phyloP scores from a whole-genome alignment of 345 rosid genomes.

The Odontarrhena argentea region DNA sequence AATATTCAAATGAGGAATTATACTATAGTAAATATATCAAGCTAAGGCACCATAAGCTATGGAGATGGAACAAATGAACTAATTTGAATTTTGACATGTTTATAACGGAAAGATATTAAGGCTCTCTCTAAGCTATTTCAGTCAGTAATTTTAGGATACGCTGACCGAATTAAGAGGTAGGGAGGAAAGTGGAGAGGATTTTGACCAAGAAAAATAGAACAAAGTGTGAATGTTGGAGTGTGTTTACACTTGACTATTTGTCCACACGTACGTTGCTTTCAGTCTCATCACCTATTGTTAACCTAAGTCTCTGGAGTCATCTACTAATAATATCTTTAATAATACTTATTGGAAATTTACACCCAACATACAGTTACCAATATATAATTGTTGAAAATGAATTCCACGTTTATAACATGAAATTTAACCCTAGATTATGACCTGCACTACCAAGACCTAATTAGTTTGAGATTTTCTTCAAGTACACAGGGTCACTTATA shows the following conservation, averaged over 20 bases:
- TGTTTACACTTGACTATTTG: constrained; percentile 33
- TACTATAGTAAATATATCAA: too few species aligned
- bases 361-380: not conserved
- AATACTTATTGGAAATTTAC: not conserved
- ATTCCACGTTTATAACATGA: constrained; percentile 33
- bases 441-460: not conserved
- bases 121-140: too few species aligned
- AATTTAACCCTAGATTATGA: constrained; percentile 12
- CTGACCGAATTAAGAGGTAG: not conserved
- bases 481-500: not conserved
- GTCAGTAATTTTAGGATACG: not conserved
- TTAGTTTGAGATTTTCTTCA: constrained; percentile 1
- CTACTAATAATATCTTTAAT: not conserved
- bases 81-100: constrained; percentile 1
- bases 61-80: not conserved
- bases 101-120: not conserved
- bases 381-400: constrained; percentile 16
- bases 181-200: not conserved
- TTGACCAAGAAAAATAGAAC: constrained; percentile 14
- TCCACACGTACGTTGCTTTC: constrained; percentile 42
- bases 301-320: constrained; percentile 29
- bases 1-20: too few species aligned
- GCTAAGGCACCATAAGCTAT: not conserved
- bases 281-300: not conserved
- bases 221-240: constrained; percentile 18